Evolutionary conservation across 208 protist species (phyloP).

Genomic region (Acanthamoeba rhysodes): DNA sequence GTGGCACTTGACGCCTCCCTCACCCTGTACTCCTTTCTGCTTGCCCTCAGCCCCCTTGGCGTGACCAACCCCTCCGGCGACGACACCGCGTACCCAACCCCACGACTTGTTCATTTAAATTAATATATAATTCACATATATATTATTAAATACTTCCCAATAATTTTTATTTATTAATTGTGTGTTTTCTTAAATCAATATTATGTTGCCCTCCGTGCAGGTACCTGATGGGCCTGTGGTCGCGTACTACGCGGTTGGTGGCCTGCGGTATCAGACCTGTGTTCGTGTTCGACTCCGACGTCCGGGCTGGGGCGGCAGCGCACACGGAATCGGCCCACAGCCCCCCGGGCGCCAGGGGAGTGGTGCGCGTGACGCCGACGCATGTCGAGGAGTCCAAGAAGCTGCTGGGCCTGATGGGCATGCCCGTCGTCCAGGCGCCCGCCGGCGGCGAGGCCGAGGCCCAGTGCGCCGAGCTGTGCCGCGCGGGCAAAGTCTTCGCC

Average conservation of each 20-base stretch:
- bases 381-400: slow-evolving; percentile 94
- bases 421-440: slow-evolving; percentile 96
- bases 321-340: slow-evolving; percentile 70
- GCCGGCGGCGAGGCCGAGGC: slow-evolving; percentile 97
- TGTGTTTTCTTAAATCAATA: no score
- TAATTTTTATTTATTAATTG: no score
- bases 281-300: slow-evolving; percentile 89
- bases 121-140: slow-evolving; percentile 17
- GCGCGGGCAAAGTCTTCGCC: slow-evolving; percentile 96
- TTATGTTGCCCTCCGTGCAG: no score
- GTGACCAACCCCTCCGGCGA: slow-evolving; percentile 95
- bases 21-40: slow-evolving; percentile 99
- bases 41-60: slow-evolving; percentile 81
- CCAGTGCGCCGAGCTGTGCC: slow-evolving; percentile 98
- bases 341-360: slow-evolving; percentile 96
- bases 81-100: slow-evolving; percentile 78
- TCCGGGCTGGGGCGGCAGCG: neutral
- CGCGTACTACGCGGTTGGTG: slow-evolving; percentile 98
- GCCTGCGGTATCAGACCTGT: slow-evolving; percentile 99
- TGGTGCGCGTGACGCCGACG: slow-evolving; percentile 11
- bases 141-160: no score
- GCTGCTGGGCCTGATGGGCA: slow-evolving; percentile 98
- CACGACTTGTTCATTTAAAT: neutral
- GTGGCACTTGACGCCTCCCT: slow-evolving; percentile 99
- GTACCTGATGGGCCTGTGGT: slow-evolving; percentile 98